phyloP scores from a whole-genome alignment of 2,329 filamentous ascomycete species.

The Neopestalotiopsis sp. region DNA sequence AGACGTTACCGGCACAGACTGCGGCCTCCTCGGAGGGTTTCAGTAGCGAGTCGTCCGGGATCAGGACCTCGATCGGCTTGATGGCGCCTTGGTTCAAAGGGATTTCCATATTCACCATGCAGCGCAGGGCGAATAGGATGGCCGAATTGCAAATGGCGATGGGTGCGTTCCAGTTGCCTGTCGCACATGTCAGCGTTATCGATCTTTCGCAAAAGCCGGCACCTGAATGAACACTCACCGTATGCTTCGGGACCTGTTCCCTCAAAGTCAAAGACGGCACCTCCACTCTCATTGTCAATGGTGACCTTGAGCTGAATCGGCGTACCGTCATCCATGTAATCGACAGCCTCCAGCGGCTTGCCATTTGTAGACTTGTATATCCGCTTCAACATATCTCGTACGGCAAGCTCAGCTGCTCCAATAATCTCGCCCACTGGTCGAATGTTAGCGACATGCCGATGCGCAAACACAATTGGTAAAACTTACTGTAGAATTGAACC shows the following conservation, averaged over 20 bases:
- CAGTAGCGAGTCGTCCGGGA: slow-evolving; percentile 33
- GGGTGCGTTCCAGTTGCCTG: slow-evolving; percentile 41
- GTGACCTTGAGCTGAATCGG: slow-evolving; percentile 77
- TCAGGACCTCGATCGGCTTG: slow-evolving; percentile 29
- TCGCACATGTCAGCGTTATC: neutral
- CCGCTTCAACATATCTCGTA: slow-evolving; percentile 73
- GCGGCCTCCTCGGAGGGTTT: slow-evolving; percentile 34
- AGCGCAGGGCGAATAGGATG: slow-evolving; percentile 36
- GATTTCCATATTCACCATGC: slow-evolving; percentile 33
- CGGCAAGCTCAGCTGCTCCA: slow-evolving; percentile 77
- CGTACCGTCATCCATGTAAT: slow-evolving; percentile 88
- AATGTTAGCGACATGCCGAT: neutral
- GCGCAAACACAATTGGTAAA: too few relatives aligned
- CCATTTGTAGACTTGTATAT: slow-evolving; percentile 74
- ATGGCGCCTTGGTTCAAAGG: slow-evolving; percentile 38
- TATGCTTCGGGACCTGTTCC: slow-evolving; percentile 41
- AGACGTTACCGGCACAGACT: slow-evolving; percentile 30
- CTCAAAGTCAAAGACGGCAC: slow-evolving; percentile 61
- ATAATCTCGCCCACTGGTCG: slow-evolving; percentile 72
- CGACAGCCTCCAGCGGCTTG: slow-evolving; percentile 72
- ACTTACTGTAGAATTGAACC: slow-evolving; percentile 62
- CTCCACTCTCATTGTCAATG: slow-evolving; percentile 75
- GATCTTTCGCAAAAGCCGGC: too few relatives aligned
- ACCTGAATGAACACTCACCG: slow-evolving; percentile 9
- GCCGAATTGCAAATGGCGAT: slow-evolving; percentile 41